Conservation (phyloP, 225 moss, liverwort and hornwort genomes). For the Sphagnum tenellum region DNA sequence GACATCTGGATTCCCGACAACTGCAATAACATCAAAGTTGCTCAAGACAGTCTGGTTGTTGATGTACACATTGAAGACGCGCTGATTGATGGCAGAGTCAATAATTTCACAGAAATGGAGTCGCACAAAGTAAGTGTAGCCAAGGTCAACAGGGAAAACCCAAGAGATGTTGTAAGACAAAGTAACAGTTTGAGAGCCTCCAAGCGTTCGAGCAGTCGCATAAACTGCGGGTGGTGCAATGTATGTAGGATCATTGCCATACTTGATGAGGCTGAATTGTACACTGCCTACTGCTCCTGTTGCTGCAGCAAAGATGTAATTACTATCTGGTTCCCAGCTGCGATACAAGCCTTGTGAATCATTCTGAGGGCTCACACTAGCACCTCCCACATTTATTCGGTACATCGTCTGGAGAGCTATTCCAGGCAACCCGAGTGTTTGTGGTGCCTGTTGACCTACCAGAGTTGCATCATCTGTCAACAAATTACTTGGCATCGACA, state of each 20-base stretch:
- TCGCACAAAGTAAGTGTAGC: slow-evolving; percentile 70
- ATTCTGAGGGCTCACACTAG: slow-evolving; percentile 13
- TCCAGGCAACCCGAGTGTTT: slow-evolving; percentile 8
- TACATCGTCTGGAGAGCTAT: slow-evolving; percentile 62
- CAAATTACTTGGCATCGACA: slow-evolving; percentile 41
- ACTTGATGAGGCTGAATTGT: slow-evolving; percentile 1
- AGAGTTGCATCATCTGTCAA: slow-evolving; percentile 4
- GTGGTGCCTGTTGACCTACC: neutral
- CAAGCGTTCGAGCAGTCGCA: slow-evolving; percentile 55
- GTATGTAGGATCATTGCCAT: slow-evolving; percentile 1
- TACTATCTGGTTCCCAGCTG: slow-evolving; percentile 39
- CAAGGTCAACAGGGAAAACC: slow-evolving; percentile 47
- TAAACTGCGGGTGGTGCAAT: slow-evolving; percentile 68
- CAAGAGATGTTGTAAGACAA: slow-evolving; percentile 53
- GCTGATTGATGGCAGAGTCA: neutral
- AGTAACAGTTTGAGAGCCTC: slow-evolving; percentile 15
- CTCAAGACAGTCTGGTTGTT: slow-evolving; percentile 36
- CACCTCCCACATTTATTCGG: slow-evolving; percentile 63
- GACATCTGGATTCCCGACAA: neutral
- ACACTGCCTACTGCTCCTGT: slow-evolving; percentile 5
- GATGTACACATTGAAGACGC: slow-evolving; percentile 69
- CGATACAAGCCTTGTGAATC: slow-evolving; percentile 40
- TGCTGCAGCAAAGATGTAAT: slow-evolving; percentile 48
- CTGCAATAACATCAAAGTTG: slow-evolving; percentile 15
- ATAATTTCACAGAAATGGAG: slow-evolving; percentile 58